Base-by-base conservation (phyloP, 306 rosid genomes). In the Trichosanthes truncata region DNA sequence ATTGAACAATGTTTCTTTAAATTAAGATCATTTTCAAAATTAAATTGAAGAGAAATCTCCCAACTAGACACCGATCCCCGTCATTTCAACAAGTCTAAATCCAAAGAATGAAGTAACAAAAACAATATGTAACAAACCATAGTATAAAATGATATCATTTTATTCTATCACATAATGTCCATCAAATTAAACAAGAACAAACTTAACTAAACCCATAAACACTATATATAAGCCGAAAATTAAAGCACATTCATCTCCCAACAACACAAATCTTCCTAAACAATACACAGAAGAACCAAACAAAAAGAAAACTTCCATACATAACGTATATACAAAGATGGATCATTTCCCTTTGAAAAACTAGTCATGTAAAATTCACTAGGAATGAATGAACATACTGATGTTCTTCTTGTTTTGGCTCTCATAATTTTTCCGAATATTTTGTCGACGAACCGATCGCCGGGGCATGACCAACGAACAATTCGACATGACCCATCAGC, bases 401-500 rank as follows among this genome's bases (percentile, higher is more conserved):
- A 35, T 35, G 72, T 35, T 68, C 21, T 66, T 31, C 21, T 0
- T 10, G 52, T 68, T 68, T 68, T 9, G 67, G 38, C 38, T 60
- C 65, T 60, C 38, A 60, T 38, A 60, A 60, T 9, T 60, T 31
- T 13, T 56, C 56, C 41, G 15, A 29, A 3, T 23, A 9, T 36
- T 25, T 46, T 6, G 25, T 31, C 12, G 41, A 25, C 6, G 79
- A 84, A 25, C 1, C 71, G 20, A 53, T 36, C 0, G 80, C 65
- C 1, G 98, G 97, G 2, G 79, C 43, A 80, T 95, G 97, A 0
- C 97, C 98, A 0, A 84, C 67, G 68, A 95, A 95, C 93, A 95
- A 87, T 77, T 91, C 81, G 25, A 91, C 90, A 67, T 95, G 98
- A 3, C 97, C 96, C 93, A 90, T 81, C n/a, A 95, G 96, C 85